Percentiles rank a stretch among this genome's conserved stretches.
Evolutionary conservation across 75 land plant species (phyloP).

Genomic region (Larix kaempferi): DNA sequence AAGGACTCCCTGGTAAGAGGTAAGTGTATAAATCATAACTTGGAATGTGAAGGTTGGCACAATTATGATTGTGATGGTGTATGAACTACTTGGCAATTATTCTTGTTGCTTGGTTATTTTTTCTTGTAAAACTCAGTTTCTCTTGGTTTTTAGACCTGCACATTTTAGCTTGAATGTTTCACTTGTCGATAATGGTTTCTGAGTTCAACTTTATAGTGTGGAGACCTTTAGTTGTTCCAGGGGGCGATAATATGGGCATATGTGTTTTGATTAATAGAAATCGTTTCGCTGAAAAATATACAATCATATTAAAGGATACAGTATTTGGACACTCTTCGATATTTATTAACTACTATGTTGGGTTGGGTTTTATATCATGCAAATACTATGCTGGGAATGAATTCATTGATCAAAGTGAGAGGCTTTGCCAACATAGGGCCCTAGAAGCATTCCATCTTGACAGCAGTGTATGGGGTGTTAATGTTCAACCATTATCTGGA

Average conservation of each 20-base stretch:
- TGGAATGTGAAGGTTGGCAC: not conserved
- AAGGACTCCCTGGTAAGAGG: slow-evolving; percentile 97
- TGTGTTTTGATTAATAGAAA: not conserved
- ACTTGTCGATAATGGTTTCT: not conserved
- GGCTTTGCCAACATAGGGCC: slow-evolving; percentile 79
- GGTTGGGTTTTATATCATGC: not conserved
- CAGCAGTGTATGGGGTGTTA: slow-evolving; percentile 78
- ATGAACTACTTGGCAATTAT: not conserved
- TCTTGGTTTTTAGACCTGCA: not conserved
- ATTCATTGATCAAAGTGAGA: slow-evolving; percentile 81
- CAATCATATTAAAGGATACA: no score
- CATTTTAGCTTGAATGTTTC: not conserved
- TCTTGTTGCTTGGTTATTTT: not conserved
- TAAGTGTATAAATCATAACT: slow-evolving; percentile 7
- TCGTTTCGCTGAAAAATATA: not conserved
- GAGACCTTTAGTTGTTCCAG: not conserved
- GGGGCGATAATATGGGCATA: not conserved
- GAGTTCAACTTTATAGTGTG: not conserved
- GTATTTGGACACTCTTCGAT: not conserved
- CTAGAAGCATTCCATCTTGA: slow-evolving; percentile 78
- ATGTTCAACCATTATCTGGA: slow-evolving; percentile 93
- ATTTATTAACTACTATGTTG: not conserved
- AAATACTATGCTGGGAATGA: slow-evolving; percentile 98
- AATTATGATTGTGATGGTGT: not conserved
- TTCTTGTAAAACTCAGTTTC: not conserved